phyloP scores from a whole-genome alignment of 2,329 filamentous ascomycete species.

The Juglanconis oblonga region DNA sequence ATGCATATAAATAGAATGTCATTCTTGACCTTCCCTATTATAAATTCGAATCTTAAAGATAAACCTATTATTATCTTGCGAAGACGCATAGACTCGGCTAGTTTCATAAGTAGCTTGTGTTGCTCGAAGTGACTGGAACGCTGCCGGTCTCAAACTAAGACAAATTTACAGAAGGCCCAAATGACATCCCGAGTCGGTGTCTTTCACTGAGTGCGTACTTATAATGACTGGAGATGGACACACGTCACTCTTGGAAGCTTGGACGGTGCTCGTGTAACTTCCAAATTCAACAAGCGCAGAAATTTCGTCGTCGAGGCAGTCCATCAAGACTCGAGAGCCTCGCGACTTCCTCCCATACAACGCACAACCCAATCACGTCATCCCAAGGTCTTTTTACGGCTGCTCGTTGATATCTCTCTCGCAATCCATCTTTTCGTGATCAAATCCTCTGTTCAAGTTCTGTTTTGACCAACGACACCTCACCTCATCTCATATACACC shows the following conservation, averaged over 20 bases:
- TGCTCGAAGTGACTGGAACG: too few relatives aligned
- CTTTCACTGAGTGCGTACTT: not conserved
- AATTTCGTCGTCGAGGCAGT: not conserved
- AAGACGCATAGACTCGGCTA: too few relatives aligned
- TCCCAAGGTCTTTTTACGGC: not conserved
- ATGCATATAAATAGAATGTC: too few relatives aligned
- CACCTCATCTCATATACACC: not conserved
- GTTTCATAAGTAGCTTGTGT: too few relatives aligned
- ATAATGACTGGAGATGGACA: not conserved
- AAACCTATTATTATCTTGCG: too few relatives aligned
- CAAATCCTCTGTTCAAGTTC: not conserved
- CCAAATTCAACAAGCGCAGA: not conserved
- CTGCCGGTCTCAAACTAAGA: too few relatives aligned
- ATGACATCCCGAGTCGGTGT: not conserved
- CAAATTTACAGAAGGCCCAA: not conserved
- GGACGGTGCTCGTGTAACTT: not conserved
- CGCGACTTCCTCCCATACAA: not conserved
- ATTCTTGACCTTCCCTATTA: too few relatives aligned
- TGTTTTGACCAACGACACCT: not conserved
- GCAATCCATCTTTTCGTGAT: too few relatives aligned
- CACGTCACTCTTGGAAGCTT: not conserved
- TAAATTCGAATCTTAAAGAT: too few relatives aligned
- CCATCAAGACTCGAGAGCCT: too few relatives aligned
- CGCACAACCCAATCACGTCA: not conserved
- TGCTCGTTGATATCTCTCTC: too few relatives aligned